Percentiles rank a stretch among this genome's conserved stretches.
phyloP scores from a whole-genome alignment of 2,329 filamentous ascomycete genomes.

The Lanzia echinophila region DNA sequence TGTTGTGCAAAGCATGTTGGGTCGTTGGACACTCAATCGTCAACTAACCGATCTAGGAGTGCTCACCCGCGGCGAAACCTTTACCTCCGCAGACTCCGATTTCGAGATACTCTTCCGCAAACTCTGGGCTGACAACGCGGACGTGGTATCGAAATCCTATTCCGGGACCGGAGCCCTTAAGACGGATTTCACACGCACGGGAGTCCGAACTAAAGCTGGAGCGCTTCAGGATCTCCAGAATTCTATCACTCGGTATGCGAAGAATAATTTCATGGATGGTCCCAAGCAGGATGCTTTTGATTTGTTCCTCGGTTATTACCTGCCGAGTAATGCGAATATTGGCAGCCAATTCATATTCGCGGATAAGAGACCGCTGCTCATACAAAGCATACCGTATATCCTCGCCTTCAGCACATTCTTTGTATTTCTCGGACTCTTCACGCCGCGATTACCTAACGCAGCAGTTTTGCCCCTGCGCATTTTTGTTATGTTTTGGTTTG shows the following conservation, averaged over 20 bases:
- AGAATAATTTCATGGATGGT: slow-evolving; percentile 93
- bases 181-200: slow-evolving; percentile 95
- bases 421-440: slow-evolving; percentile 67
- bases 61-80: slow-evolving; percentile 30
- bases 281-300: slow-evolving; percentile 94
- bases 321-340: slow-evolving; percentile 63
- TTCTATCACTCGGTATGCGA: slow-evolving; percentile 79
- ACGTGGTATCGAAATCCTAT: slow-evolving; percentile 87
- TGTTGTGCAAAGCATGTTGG: slow-evolving; percentile 95
- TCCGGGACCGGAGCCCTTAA: slow-evolving; percentile 96
- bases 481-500: slow-evolving; percentile 73
- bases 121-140: slow-evolving; percentile 96
- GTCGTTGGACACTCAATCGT: slow-evolving; percentile 78
- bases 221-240: slow-evolving; percentile 83
- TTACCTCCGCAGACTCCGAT: slow-evolving; percentile 65
- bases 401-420: slow-evolving; percentile 73
- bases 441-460: slow-evolving; percentile 63
- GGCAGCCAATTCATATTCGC: slow-evolving; percentile 64
- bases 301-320: slow-evolving; percentile 82
- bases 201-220: slow-evolving; percentile 77
- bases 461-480: slow-evolving; percentile 74
- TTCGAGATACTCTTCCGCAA: slow-evolving; percentile 95
- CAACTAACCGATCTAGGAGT: slow-evolving; percentile 76
- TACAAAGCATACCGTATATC: slow-evolving; percentile 92
- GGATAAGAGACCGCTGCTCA: slow-evolving; percentile 76